These are phyloP conservation scores for Houttuynia cordata DNA, from an alignment of 164 flowering plant genomes.

Conservation along the genomic window DNA sequence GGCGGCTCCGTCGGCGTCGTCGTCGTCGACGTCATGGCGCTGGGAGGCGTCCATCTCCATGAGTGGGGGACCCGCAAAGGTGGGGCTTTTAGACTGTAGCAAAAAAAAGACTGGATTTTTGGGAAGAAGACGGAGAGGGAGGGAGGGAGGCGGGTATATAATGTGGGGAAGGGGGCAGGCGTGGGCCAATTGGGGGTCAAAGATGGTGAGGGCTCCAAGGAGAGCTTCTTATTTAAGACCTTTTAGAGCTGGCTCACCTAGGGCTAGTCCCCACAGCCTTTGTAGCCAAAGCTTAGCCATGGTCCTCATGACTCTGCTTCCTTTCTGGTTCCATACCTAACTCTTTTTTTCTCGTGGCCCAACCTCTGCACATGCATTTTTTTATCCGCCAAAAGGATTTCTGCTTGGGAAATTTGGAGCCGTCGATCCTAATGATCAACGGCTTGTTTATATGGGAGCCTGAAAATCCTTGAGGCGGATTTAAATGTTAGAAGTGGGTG, in stretches of 20 bases:
- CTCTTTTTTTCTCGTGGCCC: no score
- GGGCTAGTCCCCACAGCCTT: no score
- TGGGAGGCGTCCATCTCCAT: conserved; percentile 1
- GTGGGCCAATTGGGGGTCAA: conserved; percentile 1
- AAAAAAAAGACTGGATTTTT: background rate
- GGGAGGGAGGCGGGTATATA: background rate
- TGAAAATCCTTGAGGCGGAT: no score
- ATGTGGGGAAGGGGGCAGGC: background rate
- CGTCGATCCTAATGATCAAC: no score
- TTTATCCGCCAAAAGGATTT: no score
- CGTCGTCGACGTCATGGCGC: conserved; percentile 1
- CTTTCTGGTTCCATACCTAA: no score
- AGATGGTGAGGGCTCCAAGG: conserved; percentile 3
- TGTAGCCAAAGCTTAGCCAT: no score
- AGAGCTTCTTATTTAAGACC: background rate
- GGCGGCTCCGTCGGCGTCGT: conserved; percentile 1
- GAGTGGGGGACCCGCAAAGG: background rate
- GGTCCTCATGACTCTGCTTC: no score
- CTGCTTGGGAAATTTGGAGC: no score
- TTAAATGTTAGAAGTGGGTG: no score
- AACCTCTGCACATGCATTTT: no score
- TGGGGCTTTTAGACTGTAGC: background rate
- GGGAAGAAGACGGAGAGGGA: background rate
- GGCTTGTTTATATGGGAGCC: no score
- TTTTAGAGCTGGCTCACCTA: background rate